Evolutionary conservation across 768 basidiomycete species (phyloP).

Genomic region (Lentinula sp.): DNA sequence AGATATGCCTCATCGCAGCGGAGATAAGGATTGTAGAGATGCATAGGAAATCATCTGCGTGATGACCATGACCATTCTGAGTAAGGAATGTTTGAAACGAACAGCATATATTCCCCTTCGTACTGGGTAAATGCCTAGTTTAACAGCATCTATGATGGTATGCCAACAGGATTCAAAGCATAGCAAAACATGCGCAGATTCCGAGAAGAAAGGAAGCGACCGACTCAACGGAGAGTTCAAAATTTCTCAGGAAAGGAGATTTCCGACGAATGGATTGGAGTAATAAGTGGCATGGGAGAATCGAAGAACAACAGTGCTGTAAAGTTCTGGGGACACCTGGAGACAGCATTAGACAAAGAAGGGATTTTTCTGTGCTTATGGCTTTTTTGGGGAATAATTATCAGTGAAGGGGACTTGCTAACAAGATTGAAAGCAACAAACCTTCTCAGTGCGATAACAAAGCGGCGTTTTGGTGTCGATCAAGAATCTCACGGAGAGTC

Average conservation of each 20-base stretch:
- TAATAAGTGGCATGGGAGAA: background rate
- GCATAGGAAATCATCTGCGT: background rate
- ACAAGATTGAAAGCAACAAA: background rate
- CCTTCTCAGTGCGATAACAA: background rate
- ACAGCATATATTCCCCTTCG: background rate
- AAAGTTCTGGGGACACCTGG: background rate
- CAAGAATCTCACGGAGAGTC: background rate
- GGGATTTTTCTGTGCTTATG: background rate
- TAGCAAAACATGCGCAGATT: no score
- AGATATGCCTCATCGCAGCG: background rate
- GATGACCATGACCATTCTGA: background rate
- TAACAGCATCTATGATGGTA: background rate
- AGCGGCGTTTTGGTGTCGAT: background rate
- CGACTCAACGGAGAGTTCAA: background rate
- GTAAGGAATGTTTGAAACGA: background rate
- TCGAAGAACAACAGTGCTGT: background rate
- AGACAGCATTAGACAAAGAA: background rate
- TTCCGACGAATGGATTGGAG: background rate
- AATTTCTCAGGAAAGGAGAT: background rate
- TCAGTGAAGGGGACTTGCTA: background rate
- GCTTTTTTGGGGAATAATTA: no score
- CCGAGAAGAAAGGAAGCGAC: background rate
- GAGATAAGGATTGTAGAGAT: background rate
- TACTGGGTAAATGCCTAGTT: background rate
- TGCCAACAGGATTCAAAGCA: no score